Evolutionary conservation across 2,329 filamentous ascomycete species (phyloP).

Genomic region (Paraphoma chrysanthemicola): DNA sequence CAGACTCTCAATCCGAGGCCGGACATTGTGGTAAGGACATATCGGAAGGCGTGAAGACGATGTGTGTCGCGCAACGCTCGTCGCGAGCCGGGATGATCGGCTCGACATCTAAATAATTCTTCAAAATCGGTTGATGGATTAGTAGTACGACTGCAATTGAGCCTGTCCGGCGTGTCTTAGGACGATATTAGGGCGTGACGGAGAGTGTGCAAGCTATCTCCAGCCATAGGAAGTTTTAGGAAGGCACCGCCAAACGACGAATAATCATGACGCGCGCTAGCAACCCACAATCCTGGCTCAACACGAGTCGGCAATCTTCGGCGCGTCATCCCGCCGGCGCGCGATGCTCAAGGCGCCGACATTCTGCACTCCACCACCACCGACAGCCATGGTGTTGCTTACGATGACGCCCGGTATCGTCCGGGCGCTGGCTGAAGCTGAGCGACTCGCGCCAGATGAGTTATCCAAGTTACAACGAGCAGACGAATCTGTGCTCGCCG

Average conservation of each 20-base stretch:
- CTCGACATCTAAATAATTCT: constrained; percentile 35
- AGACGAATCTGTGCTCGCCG: constrained; percentile 58
- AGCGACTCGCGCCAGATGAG: constrained; percentile 22
- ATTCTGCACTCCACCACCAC: constrained; percentile 4
- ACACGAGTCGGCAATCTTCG: constrained; percentile 1
- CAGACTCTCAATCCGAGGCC: constrained; percentile 9
- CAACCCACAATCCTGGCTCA: constrained; percentile 6
- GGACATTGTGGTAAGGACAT: constrained; percentile 29
- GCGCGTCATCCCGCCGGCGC: constrained; percentile 5
- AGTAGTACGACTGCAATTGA: constrained; percentile 33
- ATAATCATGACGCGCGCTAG: constrained; percentile 40
- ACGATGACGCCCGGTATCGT: constrained; percentile 76
- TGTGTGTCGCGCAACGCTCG: constrained; percentile 35
- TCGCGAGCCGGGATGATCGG: constrained; percentile 45
- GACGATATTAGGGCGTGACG: constrained; percentile 7
- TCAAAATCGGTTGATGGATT: constrained; percentile 1
- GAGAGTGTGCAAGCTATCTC: constrained; percentile 14
- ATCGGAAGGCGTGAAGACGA: constrained; percentile 27
- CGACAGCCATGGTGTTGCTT: constrained; percentile 72
- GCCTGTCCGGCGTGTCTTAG: constrained; percentile 9
- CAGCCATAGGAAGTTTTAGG: constrained; percentile 31
- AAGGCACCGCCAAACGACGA: constrained; percentile 11
- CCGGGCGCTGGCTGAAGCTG: constrained; percentile 61
- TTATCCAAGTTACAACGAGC: constrained; percentile 31
- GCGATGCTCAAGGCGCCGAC: constrained; percentile 5